Percentiles rank a stretch among this genome's conserved stretches.
These are phyloP conservation scores for Erucastrum elatum DNA, from an alignment of 345 rosid species.

Conservation along the genomic window DNA sequence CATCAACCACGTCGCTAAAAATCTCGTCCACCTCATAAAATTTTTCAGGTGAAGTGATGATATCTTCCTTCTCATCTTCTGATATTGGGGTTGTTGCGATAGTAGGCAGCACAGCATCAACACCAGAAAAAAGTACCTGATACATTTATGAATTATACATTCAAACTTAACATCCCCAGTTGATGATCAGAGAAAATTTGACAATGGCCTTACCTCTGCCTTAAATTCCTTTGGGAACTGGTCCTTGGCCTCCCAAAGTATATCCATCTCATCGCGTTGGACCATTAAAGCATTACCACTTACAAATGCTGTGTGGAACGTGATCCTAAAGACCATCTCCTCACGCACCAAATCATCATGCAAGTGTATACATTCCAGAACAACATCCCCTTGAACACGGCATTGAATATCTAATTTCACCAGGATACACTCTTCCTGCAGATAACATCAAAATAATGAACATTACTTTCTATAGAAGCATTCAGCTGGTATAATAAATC, in stretches of 20 bases:
- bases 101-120: conserved; percentile 61
- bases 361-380: conserved; percentile 85
- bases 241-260: conserved; percentile 83
- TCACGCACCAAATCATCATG: conserved; percentile 68
- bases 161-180: conserved; percentile 58
- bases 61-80: conserved; percentile 71
- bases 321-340: conserved; percentile 76
- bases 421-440: conserved; percentile 79
- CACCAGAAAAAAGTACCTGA: conserved; percentile 88
- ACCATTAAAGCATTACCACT: conserved; percentile 55
- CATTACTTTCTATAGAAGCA: neutral
- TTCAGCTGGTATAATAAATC: neutral
- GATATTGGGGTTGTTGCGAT: conserved; percentile 45
- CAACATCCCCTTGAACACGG: conserved; percentile 92
- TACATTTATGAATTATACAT: conserved; percentile 58
- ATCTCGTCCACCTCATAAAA: conserved; percentile 96
- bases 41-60: conserved; percentile 75
- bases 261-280: conserved; percentile 78
- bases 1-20: conserved; percentile 67
- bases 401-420: conserved; percentile 81
- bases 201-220: conserved; percentile 75
- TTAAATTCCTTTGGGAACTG: conserved; percentile 70
- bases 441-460: conserved; percentile 20
- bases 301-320: conserved; percentile 90
- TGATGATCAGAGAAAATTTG: conserved; percentile 35